Evolutionary conservation across 345 rosid genomes (phyloP), one percentile per base, ranked within the genome.

Genomic region (Hibiscus mutabilis): DNA sequence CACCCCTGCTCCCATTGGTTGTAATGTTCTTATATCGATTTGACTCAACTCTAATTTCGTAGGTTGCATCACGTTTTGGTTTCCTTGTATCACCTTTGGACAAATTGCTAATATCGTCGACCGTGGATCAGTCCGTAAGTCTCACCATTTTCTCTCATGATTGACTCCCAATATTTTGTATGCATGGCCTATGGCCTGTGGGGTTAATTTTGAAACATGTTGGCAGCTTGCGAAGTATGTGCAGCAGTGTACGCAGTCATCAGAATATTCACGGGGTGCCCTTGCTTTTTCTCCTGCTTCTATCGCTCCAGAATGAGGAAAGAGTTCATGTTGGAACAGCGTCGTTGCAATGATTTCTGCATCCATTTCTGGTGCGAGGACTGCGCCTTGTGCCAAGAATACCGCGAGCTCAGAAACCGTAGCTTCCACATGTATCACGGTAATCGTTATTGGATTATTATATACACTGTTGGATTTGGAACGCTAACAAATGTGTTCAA

Each of bases 71-170:
- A 75, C 80, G 1, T 74, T 51, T 61, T 82, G 80, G 79, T 84
- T 85, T 60, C 85, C 87, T 13, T 82, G 85, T 60, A 29, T 77
- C 24, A 76, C 85, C 0, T 82, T 84, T 31, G 87, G 85, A 5
- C 80, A 71, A 42, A 70, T 82, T 19, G 74, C 87, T 5, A 79
- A 84, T 69, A 80, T 84, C 9, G 16, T 78, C n/a, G 80, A 78
- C 24, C 60, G 59, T 53, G 87, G 87, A 70, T 49, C 74, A 3
- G 73, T 75, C 5, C 57, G 85, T 82, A 74, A 76, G 78, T 73
- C 18, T 3, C 14, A 42, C 14, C 46, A 11, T 42, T 27, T 37
- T 40, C 9, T 27, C 16, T 49, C 21, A n/a, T 18, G 24, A 52
- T 55, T 1, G 60, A 37, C 10, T 55, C n/a, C 60, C 29, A 57